Evolutionary conservation across 148 eudicot genomes (phyloP).

Genomic region (Spergularia bocconei): DNA sequence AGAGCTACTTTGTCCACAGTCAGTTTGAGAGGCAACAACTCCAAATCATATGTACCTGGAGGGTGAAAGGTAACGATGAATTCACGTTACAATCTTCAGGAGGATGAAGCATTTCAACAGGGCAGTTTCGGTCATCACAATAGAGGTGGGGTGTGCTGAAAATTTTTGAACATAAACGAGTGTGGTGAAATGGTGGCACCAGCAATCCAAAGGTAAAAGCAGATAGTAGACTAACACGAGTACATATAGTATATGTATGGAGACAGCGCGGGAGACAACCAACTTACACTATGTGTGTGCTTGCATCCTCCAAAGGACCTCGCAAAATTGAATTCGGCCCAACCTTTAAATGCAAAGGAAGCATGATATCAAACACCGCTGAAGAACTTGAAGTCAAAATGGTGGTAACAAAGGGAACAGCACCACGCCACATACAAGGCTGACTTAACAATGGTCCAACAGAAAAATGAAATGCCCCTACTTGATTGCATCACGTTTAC

Average conservation of each 20-base stretch:
- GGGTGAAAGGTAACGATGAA: slow-evolving; percentile 79
- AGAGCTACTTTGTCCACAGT: not conserved
- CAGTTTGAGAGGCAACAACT: not conserved
- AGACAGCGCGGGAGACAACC: not conserved
- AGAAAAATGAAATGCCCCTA: not conserved
- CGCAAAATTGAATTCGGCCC: slow-evolving; percentile 75
- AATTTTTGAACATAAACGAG: slow-evolving; percentile 18
- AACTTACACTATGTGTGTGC: slow-evolving; percentile 52
- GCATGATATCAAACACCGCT: slow-evolving; percentile 13
- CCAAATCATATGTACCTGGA: slow-evolving; percentile 49
- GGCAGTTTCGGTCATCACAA: slow-evolving; percentile 70
- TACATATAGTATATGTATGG: not conserved
- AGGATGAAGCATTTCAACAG: slow-evolving; percentile 79
- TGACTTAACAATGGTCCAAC: slow-evolving; percentile 8
- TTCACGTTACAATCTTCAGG: slow-evolving; percentile 94
- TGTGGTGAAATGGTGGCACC: slow-evolving; percentile 10
- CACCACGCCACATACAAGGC: not conserved
- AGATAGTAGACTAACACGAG: not conserved
- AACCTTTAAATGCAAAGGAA: slow-evolving; percentile 46
- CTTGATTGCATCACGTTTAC: not conserved
- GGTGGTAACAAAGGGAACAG: not conserved
- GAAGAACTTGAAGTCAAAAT: slow-evolving; percentile 4
- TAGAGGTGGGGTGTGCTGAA: slow-evolving; percentile 65
- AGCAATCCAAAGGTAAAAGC: slow-evolving; percentile 13
- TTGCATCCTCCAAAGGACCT: slow-evolving; percentile 66